Base-by-base conservation (phyloP, 805 yeast genomes). In the Cyberlindnera japonica region DNA sequence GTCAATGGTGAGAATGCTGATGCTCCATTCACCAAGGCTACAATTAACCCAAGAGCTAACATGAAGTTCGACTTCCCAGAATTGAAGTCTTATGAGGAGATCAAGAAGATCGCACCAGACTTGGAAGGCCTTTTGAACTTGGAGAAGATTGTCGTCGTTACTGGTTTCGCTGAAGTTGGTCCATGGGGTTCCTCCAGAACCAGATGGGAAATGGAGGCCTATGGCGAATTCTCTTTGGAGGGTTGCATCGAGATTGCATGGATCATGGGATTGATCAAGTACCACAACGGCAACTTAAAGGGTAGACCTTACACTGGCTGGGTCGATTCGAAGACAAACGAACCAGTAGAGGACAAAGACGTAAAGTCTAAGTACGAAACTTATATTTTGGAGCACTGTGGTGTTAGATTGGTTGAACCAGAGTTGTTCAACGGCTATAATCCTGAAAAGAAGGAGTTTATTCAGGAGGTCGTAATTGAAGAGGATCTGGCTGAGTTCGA, bases 151-250 rank as follows among this genome's bases (percentile, higher is more conserved):
- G 77, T 91, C 52, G 99, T 93, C 50, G 91, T 93, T 45, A 91
- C 99, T 34, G 99, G 99, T 69, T 93, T 91, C 72, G 74, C 96
- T 49, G 99, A 93, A 71, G 98, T 93, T 54, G 95, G 97, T 62
- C 99, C 99, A 59, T 95, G 97, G 96, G 99, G 99, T 78, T 89
- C 90, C 64, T 70, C 99, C 27, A 85, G 98, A 77, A 93, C 99
- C 42, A 81, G 99, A 75, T 93, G 99, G 99, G 98, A 93, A 69
- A 93, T 93, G 95, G 99, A 93, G 71, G 87, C 97, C 33, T 53
- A 65, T 46, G 99, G 99, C 58, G 88, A 85, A 61, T 93, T 93
- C 69, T 90, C 97, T 9, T 72, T 93, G 55, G 99, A 93, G 69
- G 99, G 99, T 60, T 84, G 96, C 61, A 83, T 93, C 61, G 99